Base-by-base conservation (phyloP, 2,329 filamentous ascomycete genomes). In the Pseudopyrenochaeta lycopersici region DNA sequence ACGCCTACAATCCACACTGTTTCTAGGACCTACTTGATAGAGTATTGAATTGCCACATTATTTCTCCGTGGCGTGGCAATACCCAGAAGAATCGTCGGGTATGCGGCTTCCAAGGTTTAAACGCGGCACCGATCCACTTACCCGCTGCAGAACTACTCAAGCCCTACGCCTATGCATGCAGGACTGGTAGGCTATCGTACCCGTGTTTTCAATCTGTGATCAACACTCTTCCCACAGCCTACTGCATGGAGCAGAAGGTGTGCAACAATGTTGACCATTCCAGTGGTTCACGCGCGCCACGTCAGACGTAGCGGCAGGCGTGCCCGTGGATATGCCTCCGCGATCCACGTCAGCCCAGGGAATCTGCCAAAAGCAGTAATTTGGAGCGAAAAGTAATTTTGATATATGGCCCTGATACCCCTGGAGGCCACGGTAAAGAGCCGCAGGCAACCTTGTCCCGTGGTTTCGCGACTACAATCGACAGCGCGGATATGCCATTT, bases 201-300 rank as follows among this genome's bases (percentile, higher is more conserved):
- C 56, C 56, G 49, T 49, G 44, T 31, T 53, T 47, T 46, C 44
- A 31, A 42, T 21, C 56, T 49, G 29, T 4, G 45, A 56, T 56
- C 56, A 21, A 56, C 43, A 43, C 46, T 36, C 10, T 12, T 31
- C 10, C 46, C 11, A 2, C n/a, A 18, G 46, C n/a, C 51, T 56
- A n/a, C 56, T 47, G 14, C 11, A 46, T 54, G 36, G 9, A 42
- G 50, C 14, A 29, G 12, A 17, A 12, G 27, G 11, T 38, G 42
- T 40, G 33, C 23, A 27, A 27, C 23, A 39, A 23, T 10, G 36
- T 18, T 14, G 2, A 11, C 4, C 12, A 21, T 21, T 20, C 36
- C 36, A 14, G 10, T 39, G 36, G 17, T 38, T 29, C 3, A 23
- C 3, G 12, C 18, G 3, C 15, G 30, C 40, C 17, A 44, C 9